Evolutionary conservation across 2,329 filamentous ascomycete species (phyloP).

Genomic region (Pseudogymnoascus sp.): DNA sequence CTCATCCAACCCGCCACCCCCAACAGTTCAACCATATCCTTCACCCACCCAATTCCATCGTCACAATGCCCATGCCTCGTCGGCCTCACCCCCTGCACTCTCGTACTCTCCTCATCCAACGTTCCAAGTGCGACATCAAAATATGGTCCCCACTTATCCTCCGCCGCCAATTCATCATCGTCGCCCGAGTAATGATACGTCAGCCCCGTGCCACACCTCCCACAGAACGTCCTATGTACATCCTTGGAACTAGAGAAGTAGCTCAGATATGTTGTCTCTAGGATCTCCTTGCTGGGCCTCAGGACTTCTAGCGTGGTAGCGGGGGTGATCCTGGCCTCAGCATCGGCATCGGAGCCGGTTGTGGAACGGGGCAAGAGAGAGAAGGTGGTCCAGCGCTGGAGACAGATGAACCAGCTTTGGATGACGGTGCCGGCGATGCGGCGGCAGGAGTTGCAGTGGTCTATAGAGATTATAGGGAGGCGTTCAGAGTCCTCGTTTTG

Average conservation of each 20-base stretch:
- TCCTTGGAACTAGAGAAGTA: constrained; percentile 19
- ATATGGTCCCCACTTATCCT: constrained; percentile 3
- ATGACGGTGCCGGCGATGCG: constrained; percentile 18
- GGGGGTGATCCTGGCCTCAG: not conserved
- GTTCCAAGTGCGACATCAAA: constrained; percentile 24
- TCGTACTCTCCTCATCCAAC: constrained; percentile 19
- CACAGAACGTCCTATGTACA: constrained; percentile 24
- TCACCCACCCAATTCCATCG: constrained; percentile 23
- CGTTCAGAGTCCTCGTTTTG: constrained; percentile 15
- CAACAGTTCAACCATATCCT: constrained; percentile 14
- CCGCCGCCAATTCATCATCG: constrained; percentile 8
- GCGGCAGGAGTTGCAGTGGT: constrained; percentile 26
- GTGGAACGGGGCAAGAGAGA: constrained; percentile 14
- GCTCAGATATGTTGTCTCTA: constrained; percentile 13
- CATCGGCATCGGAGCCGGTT: not conserved
- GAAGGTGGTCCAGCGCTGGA: constrained; percentile 24
- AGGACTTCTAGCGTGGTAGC: constrained; percentile 8
- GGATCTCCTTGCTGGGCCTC: constrained; percentile 11
- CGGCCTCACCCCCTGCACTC: constrained; percentile 17
- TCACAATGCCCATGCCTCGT: constrained; percentile 20
- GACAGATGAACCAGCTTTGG: constrained; percentile 26
- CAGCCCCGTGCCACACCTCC: constrained; percentile 25
- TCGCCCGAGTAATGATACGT: constrained; percentile 18
- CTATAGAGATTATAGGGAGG: constrained; percentile 21
- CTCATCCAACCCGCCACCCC: not conserved